These are phyloP conservation scores for Sugiyamaella boreocaroliniensis DNA, from an alignment of 805 yeast species.

Conservation along the genomic window DNA sequence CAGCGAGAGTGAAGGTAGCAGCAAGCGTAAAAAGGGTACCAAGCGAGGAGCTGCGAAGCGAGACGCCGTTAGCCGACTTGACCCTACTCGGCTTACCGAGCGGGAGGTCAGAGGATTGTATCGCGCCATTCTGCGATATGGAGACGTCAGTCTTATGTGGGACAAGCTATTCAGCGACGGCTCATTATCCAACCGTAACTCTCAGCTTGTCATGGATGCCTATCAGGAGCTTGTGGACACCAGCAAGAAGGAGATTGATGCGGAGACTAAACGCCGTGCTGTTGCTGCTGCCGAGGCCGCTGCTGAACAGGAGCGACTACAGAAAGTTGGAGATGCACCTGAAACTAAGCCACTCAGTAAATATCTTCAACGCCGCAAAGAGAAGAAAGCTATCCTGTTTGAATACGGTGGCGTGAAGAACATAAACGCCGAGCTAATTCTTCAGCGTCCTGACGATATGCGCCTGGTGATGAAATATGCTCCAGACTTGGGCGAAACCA, in stretches of 20 bases:
- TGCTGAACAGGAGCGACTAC: slow-evolving; percentile 5
- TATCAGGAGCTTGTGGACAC: slow-evolving; percentile 63
- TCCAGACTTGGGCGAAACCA: slow-evolving; percentile 32
- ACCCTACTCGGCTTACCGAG: slow-evolving; percentile 61
- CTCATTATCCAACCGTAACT: slow-evolving; percentile 74
- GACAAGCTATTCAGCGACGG: slow-evolving; percentile 87
- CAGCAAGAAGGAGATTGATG: slow-evolving; percentile 54
- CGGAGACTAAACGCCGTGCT: slow-evolving; percentile 59
- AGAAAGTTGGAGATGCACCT: slow-evolving; percentile 8
- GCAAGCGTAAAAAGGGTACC: slow-evolving; percentile 35
- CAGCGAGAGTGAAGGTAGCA: slow-evolving; percentile 24
- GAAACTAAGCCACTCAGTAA: slow-evolving; percentile 22
- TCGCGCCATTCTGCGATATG: slow-evolving; percentile 71
- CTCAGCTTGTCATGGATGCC: slow-evolving; percentile 66
- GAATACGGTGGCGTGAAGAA: slow-evolving; percentile 83
- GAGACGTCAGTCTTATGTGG: slow-evolving; percentile 70
- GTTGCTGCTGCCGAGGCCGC: slow-evolving; percentile 26
- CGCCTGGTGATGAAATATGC: slow-evolving; percentile 50
- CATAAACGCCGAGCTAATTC: slow-evolving; percentile 80
- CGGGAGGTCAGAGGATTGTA: slow-evolving; percentile 82
- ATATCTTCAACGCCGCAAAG: slow-evolving; percentile 54
- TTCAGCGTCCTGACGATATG: slow-evolving; percentile 83
- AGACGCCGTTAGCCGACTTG: slow-evolving; percentile 33
- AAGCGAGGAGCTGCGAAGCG: slow-evolving; percentile 23
- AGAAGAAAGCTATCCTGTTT: slow-evolving; percentile 82